Evolutionary conservation across 768 basidiomycete species (phyloP).

Genomic region (Psilocybe subaeruginosa): DNA sequence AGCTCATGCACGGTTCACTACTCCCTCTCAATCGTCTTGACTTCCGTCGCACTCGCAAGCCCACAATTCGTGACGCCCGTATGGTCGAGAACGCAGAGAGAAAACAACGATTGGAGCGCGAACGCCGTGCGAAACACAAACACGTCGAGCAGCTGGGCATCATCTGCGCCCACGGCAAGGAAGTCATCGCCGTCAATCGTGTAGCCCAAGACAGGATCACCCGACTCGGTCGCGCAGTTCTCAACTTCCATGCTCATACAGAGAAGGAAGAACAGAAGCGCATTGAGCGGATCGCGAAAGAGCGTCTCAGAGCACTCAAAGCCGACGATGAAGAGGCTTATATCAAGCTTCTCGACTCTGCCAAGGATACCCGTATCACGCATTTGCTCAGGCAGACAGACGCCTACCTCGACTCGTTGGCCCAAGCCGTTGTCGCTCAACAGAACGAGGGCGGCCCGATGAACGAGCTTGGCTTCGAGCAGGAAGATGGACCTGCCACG

Average conservation of each 20-base stretch:
- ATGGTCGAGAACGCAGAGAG: slow-evolving; percentile 89
- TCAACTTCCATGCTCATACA: slow-evolving; percentile 83
- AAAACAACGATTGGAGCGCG: slow-evolving; percentile 89
- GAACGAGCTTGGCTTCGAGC: slow-evolving; percentile 49
- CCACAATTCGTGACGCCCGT: slow-evolving; percentile 85
- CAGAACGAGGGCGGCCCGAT: slow-evolving; percentile 70
- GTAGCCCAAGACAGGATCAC: slow-evolving; percentile 65
- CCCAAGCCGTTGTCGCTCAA: slow-evolving; percentile 91
- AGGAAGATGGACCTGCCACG: slow-evolving; percentile 74
- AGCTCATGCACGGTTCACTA: slow-evolving; percentile 84
- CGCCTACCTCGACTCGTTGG: slow-evolving; percentile 90
- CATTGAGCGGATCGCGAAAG: slow-evolving; percentile 94
- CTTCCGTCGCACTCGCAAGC: slow-evolving; percentile 87
- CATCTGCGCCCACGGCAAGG: slow-evolving; percentile 83
- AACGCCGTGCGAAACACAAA: slow-evolving; percentile 93
- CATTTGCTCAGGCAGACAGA: slow-evolving; percentile 96
- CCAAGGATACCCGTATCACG: slow-evolving; percentile 98
- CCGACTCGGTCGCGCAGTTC: slow-evolving; percentile 79
- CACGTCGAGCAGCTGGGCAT: slow-evolving; percentile 91
- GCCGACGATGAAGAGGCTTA: slow-evolving; percentile 99
- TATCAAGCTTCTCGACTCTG: slow-evolving; percentile 97
- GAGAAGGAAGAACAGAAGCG: slow-evolving; percentile 99
- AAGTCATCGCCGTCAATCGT: slow-evolving; percentile 69
- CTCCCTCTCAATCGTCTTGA: slow-evolving; percentile 91
- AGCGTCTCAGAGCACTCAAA: slow-evolving; percentile 96